Evolutionary conservation across 2,329 filamentous ascomycete genomes (phyloP), one percentile per base, ranked within the genome.

Genomic region (Diaporthe citriasiana): DNA sequence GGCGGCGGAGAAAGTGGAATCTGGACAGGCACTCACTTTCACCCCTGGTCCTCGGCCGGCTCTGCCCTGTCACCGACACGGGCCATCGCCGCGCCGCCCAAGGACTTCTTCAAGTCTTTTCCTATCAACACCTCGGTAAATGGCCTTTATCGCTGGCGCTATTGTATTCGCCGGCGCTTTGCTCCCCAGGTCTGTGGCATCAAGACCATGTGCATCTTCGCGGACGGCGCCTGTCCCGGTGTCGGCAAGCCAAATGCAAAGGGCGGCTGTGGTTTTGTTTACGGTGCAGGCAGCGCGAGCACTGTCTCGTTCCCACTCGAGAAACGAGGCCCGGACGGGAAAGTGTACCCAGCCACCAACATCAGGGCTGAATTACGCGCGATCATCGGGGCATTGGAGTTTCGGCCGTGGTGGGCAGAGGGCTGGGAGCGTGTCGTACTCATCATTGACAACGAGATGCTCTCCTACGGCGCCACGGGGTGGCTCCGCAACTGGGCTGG

Each of bases 231-330:
- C 4, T 70, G 66, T 22, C 35, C 12, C 3, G 35, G 42, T 19
- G 53, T n/a, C 15, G 68, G 68, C 2, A 56, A 42, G 50, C 19
- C 50, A 9, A 42, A 55, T 19, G 68, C 68, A 15, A 70, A 33
- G 35, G 50, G 50, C 27, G 68, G 68, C n/a, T 70, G 68, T 25
- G 68, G 50, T 4, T 70, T 70, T 17, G 68, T 70, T 9, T 70
- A 45, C 25, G 53, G 53, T 33, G 50, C 68, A 47, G 68, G 68
- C 35, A 30, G 12, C 50, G 15, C 68, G 13, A 47, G 51, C 33
- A 70, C 68, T 5, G n/a, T 70, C 17, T 70, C 51, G 10, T 70
- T 70, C 68, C 38, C 68, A 13, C 68, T 70, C n/a, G 68, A 70
- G 40, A 70, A 70, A 12, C 68, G 68, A 15, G 68, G 68, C 15